phyloP scores from a whole-genome alignment of 805 yeast species.

The Ogataea nakhonphanomensis region DNA sequence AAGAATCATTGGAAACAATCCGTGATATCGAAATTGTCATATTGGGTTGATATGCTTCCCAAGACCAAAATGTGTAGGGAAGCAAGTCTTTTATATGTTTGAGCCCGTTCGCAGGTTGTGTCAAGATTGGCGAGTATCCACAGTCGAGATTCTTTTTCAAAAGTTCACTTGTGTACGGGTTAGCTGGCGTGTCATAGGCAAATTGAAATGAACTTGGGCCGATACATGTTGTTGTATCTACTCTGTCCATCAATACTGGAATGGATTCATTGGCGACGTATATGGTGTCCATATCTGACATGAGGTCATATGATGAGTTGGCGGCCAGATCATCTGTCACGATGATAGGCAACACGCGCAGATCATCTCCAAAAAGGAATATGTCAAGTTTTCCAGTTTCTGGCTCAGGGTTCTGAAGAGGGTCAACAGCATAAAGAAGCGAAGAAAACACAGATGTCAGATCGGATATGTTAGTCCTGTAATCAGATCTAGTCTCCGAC shows the following conservation, averaged over 20 bases:
- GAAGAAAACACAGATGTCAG: slow-evolving; percentile 6
- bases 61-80: slow-evolving; percentile 60
- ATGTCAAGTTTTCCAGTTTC: slow-evolving; percentile 26
- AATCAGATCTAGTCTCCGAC: not conserved
- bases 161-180: slow-evolving; percentile 37
- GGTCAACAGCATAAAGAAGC: slow-evolving; percentile 1
- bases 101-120: slow-evolving; percentile 30
- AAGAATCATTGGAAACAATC: not conserved
- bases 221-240: not conserved
- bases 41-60: slow-evolving; percentile 60
- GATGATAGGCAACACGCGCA: slow-evolving; percentile 38
- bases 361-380: slow-evolving; percentile 34
- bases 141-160: slow-evolving; percentile 41
- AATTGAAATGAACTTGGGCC: slow-evolving; percentile 15
- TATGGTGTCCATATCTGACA: slow-evolving; percentile 11
- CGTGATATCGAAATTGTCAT: slow-evolving; percentile 9
- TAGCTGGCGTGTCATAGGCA: slow-evolving; percentile 35
- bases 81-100: slow-evolving; percentile 32
- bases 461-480: slow-evolving; percentile 10
- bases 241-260: not conserved
- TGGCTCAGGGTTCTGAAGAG: not conserved
- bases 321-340: slow-evolving; percentile 26
- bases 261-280: slow-evolving; percentile 13
- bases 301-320: slow-evolving; percentile 32
- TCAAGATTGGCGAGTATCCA: slow-evolving; percentile 69